Evolutionary conservation across 163 green algal species (phyloP).

Genomic region (Chlamydomonas reinhardtii): DNA sequence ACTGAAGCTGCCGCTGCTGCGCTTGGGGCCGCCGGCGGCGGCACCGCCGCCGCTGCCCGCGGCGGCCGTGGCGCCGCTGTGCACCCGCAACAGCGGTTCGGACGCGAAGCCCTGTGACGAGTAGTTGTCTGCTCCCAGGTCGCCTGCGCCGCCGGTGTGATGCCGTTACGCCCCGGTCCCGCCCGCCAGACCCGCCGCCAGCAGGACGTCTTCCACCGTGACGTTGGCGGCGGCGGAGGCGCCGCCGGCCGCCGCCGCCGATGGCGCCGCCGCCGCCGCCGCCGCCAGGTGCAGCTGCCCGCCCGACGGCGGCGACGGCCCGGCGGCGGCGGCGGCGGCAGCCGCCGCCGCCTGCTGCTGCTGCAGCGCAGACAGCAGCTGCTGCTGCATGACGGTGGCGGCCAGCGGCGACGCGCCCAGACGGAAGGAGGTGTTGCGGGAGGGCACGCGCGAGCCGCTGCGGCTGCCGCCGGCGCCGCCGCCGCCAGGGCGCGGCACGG

Average conservation of each 20-base stretch:
- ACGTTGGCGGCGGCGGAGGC: not conserved
- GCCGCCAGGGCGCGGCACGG: not conserved
- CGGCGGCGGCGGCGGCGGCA: not conserved
- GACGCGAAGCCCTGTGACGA: not conserved
- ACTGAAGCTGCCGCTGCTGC: too few species aligned
- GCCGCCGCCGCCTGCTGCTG: constrained; percentile 11
- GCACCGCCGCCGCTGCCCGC: not conserved
- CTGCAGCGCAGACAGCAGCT: constrained; percentile 26
- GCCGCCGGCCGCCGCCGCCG: not conserved
- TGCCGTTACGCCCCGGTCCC: too few species aligned
- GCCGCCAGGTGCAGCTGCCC: not conserved
- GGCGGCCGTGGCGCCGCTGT: not conserved
- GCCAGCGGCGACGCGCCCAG: constrained; percentile 16
- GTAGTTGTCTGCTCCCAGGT: not conserved
- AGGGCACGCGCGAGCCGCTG: not conserved
- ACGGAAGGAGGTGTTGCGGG: constrained; percentile 10
- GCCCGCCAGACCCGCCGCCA: too few species aligned
- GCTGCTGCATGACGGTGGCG: constrained; percentile 33
- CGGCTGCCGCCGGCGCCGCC: not conserved
- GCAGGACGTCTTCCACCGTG: not conserved
- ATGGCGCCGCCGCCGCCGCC: not conserved
- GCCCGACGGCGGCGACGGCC: not conserved
- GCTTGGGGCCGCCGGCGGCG: not conserved
- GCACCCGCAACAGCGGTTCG: constrained; percentile 12
- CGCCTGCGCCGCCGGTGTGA: too few species aligned